Percentiles rank a stretch among this genome's conserved stretches.
Evolutionary conservation across 1,284 basidiomycete genomes (phyloP).

Genomic region (Violaceomyces palustris): DNA sequence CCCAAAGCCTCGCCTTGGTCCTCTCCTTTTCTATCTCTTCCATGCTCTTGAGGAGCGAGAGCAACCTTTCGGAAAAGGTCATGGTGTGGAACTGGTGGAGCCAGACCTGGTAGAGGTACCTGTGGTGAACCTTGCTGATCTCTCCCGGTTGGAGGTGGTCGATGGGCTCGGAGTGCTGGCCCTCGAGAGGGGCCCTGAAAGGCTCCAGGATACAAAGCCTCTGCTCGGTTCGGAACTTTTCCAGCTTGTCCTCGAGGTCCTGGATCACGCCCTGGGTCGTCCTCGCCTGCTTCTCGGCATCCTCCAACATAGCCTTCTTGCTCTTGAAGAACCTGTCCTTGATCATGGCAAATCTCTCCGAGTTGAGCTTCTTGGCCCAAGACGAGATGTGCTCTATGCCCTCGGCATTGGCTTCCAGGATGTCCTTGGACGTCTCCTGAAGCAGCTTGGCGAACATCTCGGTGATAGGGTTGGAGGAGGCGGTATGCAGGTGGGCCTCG

Average conservation of each 20-base stretch:
- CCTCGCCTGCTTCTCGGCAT: conserved; percentile 13
- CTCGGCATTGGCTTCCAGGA: conserved; percentile 18
- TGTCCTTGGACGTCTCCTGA: conserved; percentile 22
- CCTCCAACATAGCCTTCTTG: conserved; percentile 3
- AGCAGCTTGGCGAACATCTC: conserved; percentile 27
- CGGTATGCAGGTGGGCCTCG: conserved; percentile 33
- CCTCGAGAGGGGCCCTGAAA: conserved; percentile 18
- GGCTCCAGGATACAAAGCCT: conserved; percentile 67
- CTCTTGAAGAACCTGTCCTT: conserved; percentile 12
- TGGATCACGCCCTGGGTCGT: conserved; percentile 50
- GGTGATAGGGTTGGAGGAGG: conserved; percentile 21
- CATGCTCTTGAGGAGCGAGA: conserved; percentile 60
- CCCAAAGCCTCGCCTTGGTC: conserved; percentile 62
- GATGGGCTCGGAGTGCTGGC: too few relatives aligned
- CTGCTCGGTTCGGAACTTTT: conserved; percentile 57
- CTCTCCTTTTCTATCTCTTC: conserved; percentile 62
- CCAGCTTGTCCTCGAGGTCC: conserved; percentile 55
- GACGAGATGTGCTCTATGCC: conserved; percentile 21
- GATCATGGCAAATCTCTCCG: conserved; percentile 16
- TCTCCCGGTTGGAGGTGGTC: conserved; percentile 8
- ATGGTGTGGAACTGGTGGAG: conserved; percentile 63
- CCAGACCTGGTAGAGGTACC: conserved; percentile 61
- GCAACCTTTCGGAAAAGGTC: conserved; percentile 19
- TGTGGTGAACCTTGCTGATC: conserved; percentile 44
- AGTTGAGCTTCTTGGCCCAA: conserved; percentile 33